phyloP scores from a whole-genome alignment of 75 land plant species.

The Cryptomeria japonica region DNA sequence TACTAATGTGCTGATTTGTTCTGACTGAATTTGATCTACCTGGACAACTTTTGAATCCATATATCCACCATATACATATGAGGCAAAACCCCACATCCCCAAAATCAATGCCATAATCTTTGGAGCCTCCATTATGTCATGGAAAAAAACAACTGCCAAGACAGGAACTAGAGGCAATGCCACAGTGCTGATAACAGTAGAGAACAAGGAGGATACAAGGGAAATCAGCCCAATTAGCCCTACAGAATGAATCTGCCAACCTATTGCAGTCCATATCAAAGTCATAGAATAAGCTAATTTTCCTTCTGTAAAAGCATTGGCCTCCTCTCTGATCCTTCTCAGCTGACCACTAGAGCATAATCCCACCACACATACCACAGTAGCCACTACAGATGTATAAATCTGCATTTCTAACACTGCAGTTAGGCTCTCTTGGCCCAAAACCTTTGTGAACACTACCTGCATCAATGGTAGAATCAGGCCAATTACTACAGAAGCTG shows the following conservation, averaged over 20 bases:
- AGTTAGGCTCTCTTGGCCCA: slow-evolving; percentile 20
- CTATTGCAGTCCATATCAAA: slow-evolving; percentile 47
- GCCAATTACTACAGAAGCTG: slow-evolving; percentile 46
- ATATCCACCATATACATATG: slow-evolving; percentile 47
- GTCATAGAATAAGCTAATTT: slow-evolving; percentile 38
- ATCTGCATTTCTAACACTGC: slow-evolving; percentile 41
- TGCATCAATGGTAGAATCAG: slow-evolving; percentile 44
- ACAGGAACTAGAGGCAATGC: slow-evolving; percentile 51
- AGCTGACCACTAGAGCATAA: slow-evolving; percentile 54
- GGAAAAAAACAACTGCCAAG: slow-evolving; percentile 47
- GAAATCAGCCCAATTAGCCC: slow-evolving; percentile 33
- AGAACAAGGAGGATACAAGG: slow-evolving; percentile 33
- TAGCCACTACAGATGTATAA: slow-evolving; percentile 25
- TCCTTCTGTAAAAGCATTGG: slow-evolving; percentile 30
- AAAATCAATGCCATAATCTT: slow-evolving; percentile 50
- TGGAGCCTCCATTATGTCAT: slow-evolving; percentile 47
- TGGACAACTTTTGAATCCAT: slow-evolving; percentile 2
- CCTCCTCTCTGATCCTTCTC: slow-evolving; percentile 32
- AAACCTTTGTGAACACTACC: slow-evolving; percentile 34
- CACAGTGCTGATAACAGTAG: slow-evolving; percentile 46
- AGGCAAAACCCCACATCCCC: slow-evolving; percentile 64
- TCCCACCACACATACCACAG: slow-evolving; percentile 23
- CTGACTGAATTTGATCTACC: too few relatives aligned
- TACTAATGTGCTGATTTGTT: too few relatives aligned
- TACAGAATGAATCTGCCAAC: slow-evolving; percentile 38